Conservation (phyloP, 1,284 basidiomycete genomes). For the Pyrrhoderma noxium region DNA sequence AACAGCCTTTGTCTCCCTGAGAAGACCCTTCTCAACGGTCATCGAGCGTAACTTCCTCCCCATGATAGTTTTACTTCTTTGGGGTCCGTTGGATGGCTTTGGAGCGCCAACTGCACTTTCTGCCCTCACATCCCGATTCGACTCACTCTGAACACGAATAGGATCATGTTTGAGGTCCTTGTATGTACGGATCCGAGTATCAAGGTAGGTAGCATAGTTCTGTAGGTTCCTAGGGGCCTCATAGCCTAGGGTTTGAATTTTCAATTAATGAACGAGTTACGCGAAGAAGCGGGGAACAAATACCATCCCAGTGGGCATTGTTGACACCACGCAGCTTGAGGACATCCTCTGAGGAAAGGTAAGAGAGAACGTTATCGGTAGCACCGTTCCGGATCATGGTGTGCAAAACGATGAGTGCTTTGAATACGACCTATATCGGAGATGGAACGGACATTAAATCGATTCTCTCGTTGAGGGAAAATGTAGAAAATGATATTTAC, state of each 20-base stretch:
- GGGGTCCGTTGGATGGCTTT: constrained; percentile 30
- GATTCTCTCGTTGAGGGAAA: too few relatives aligned
- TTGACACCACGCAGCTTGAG: constrained; percentile 76
- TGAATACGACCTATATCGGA: constrained; percentile 86
- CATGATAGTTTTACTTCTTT: constrained; percentile 70
- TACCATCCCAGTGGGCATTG: constrained; percentile 76
- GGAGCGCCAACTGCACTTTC: constrained; percentile 41
- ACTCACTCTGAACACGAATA: constrained; percentile 83
- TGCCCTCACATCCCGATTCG: constrained; percentile 75
- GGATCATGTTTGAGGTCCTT: constrained; percentile 91
- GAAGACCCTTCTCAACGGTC: constrained; percentile 91
- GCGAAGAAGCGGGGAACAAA: constrained; percentile 21
- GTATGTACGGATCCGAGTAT: constrained; percentile 84
- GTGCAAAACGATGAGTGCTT: constrained; percentile 91
- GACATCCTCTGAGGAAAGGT: constrained; percentile 74
- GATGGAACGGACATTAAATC: neutral
- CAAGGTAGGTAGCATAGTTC: constrained; percentile 85
- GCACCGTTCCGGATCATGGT: constrained; percentile 92
- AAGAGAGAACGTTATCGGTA: constrained; percentile 84
- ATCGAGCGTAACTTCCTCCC: constrained; percentile 83
- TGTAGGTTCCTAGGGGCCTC: constrained; percentile 80
- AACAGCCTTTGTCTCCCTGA: constrained; percentile 88
- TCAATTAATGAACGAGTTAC: constrained; percentile 1
- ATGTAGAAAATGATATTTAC: constrained; percentile 41
- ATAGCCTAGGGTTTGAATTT: constrained; percentile 49